phyloP scores from a whole-genome alignment of 495 filamentous ascomycete species.

The Schizothecium vesticola region DNA sequence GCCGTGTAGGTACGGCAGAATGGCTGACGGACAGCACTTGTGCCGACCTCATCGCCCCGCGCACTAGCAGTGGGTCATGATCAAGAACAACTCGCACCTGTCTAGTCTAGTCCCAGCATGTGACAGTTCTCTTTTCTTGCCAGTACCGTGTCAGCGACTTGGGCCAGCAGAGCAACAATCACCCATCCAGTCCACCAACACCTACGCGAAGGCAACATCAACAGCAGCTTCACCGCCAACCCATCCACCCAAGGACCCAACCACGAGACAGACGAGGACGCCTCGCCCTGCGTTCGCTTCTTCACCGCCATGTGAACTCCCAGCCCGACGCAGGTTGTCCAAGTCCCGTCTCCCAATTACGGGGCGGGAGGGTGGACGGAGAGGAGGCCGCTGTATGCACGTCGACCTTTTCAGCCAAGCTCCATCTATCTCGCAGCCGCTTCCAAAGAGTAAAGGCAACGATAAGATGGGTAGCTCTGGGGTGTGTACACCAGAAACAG shows the following conservation, averaged over 20 bases:
- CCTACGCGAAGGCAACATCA: not conserved
- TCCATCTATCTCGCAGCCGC: not conserved
- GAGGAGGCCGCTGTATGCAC: slow-evolving; percentile 12
- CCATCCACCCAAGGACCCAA: not conserved
- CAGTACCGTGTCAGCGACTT: not conserved
- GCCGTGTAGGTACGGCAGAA: not conserved
- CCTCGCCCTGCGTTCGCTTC: not conserved
- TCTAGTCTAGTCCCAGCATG: not conserved
- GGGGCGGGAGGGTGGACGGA: not conserved
- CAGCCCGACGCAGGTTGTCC: not conserved
- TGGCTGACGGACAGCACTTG: not conserved
- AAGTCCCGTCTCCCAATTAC: not conserved
- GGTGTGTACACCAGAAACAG: not conserved
- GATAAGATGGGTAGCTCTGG: slow-evolving; percentile 31
- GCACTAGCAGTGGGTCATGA: not conserved
- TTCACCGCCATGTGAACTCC: slow-evolving; percentile 21
- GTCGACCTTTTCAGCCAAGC: slow-evolving; percentile 1
- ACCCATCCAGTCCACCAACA: not conserved
- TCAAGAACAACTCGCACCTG: not conserved
- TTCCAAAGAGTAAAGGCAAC: not conserved
- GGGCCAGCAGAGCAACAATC: not conserved
- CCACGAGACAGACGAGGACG: not conserved
- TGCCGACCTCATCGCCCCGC: not conserved
- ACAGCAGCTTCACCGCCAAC: slow-evolving; percentile 5
- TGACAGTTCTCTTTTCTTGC: not conserved